Evolutionary conservation across 2,329 filamentous ascomycete genomes (phyloP).

Genomic region (Hymenoscyphus fraxineus): DNA sequence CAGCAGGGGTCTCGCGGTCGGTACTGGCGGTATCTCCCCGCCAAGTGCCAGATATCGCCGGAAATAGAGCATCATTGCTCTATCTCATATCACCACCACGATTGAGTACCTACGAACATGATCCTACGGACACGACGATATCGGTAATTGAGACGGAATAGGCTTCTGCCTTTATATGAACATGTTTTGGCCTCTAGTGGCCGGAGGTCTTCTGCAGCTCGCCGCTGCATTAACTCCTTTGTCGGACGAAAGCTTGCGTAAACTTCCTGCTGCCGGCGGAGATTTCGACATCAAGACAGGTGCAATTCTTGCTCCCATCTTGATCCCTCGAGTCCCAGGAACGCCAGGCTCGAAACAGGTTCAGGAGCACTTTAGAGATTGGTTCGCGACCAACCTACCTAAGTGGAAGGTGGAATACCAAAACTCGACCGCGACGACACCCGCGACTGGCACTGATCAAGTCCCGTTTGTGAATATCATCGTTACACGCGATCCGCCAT

Average conservation of each 20-base stretch:
- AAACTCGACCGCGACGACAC: conserved; percentile 84
- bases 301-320: conserved; percentile 76
- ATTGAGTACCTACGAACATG: conserved; percentile 21
- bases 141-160: conserved; percentile 12
- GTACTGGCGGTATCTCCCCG: background rate
- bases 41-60: background rate
- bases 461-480: conserved; percentile 87
- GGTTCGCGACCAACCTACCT: conserved; percentile 72
- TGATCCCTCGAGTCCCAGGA: conserved; percentile 84
- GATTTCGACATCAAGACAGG: conserved; percentile 79
- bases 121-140: conserved; percentile 20
- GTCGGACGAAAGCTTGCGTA: conserved; percentile 69
- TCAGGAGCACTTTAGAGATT: conserved; percentile 77
- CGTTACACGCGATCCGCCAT: conserved; percentile 82
- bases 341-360: conserved; percentile 70
- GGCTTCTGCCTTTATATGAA: conserved; percentile 22
- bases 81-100: background rate
- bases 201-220: conserved; percentile 18
- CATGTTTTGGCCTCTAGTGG: conserved; percentile 23
- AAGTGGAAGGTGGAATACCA: conserved; percentile 79
- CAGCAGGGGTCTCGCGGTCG: background rate
- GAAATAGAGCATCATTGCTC: background rate
- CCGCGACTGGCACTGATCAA: conserved; percentile 63
- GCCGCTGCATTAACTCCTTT: conserved; percentile 43
- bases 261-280: conserved; percentile 65